Evolutionary conservation across 768 basidiomycete genomes (phyloP).

Genomic region (Pleurotus citrinopileatus): DNA sequence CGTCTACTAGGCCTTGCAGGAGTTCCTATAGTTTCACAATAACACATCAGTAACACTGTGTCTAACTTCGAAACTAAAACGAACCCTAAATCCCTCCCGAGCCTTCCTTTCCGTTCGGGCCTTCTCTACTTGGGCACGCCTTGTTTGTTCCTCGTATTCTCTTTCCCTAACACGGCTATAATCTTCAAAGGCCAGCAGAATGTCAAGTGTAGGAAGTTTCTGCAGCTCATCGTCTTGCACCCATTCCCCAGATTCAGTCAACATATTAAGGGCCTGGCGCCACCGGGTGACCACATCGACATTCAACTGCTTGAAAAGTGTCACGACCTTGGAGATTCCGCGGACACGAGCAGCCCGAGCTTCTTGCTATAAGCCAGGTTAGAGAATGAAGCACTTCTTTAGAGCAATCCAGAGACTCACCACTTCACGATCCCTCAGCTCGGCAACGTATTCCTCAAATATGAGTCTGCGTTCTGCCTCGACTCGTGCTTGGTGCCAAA

Average conservation of each 20-base stretch:
- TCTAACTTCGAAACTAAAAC: conserved; percentile 10
- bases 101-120: conserved; percentile 84
- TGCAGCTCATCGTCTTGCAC: conserved; percentile 71
- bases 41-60: neutral
- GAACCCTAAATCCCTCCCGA: conserved; percentile 85
- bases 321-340: conserved; percentile 79
- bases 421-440: conserved; percentile 86
- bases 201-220: conserved; percentile 85
- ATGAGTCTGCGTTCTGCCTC: conserved; percentile 84
- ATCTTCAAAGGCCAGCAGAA: conserved; percentile 91
- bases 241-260: conserved; percentile 80
- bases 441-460: conserved; percentile 88
- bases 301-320: conserved; percentile 81
- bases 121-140: conserved; percentile 78
- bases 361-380: conserved; percentile 57
- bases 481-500: conserved; percentile 86
- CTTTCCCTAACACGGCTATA: conserved; percentile 87
- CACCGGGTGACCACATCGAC: conserved; percentile 95
- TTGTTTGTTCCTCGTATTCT: conserved; percentile 87
- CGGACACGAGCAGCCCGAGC: conserved; percentile 72
- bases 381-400: neutral
- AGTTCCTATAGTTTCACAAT: conserved; percentile 47
- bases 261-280: conserved; percentile 77
- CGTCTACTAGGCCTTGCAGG: conserved; percentile 63
- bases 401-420: conserved; percentile 41